Base-by-base conservation (phyloP, 345 rosid genomes). In the Gossypium bickii region DNA sequence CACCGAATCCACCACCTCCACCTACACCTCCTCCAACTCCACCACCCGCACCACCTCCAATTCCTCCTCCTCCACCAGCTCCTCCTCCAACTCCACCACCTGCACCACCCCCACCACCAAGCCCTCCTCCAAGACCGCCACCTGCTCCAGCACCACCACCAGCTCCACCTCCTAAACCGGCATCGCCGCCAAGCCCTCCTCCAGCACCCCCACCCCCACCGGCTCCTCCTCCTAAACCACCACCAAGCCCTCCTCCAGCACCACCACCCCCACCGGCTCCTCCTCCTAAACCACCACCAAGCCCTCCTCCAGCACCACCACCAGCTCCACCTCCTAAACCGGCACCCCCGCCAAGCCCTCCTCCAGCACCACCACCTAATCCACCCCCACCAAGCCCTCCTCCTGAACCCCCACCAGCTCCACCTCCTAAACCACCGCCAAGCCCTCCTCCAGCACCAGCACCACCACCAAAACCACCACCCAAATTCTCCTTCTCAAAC, bases 151-250 rank as follows among this genome's bases (percentile, higher is more conserved):
- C 20, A 0, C 57, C 61, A 20, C 27, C 61, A 2, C 61, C 49
- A 6, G 2, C 51, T 9, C 49, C 61, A 8, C 61, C 61, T 18
- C 72, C 76, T 2, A 55, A 25, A 3, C 73, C 73, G 3, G 60
- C 73, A 15, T 58, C 74, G 2, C 74, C 74, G 0, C 74, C 74
- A 2, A 34, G 0, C 2, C 72, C 72, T 0, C 57, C 72, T 0
- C 72, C 72, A 0, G 8, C 43, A 15, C 73, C 73, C 2, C 13
- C 45, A 24, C 59, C 72, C 8, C 24, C 59, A 0, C 72, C 62
- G 7, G 75, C 78, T 4, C 74, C 77, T 17, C 73, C 74, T 12
- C 81, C 81, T 16, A 22, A 17, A 0, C 76, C 80, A 4, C 76
- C 82, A 9, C 58, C 62, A 4, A 48, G 47, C 0, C 74, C 64